These are phyloP conservation scores for Lentinula detonsa DNA, from an alignment of 768 basidiomycete species.

Conservation along the genomic window DNA sequence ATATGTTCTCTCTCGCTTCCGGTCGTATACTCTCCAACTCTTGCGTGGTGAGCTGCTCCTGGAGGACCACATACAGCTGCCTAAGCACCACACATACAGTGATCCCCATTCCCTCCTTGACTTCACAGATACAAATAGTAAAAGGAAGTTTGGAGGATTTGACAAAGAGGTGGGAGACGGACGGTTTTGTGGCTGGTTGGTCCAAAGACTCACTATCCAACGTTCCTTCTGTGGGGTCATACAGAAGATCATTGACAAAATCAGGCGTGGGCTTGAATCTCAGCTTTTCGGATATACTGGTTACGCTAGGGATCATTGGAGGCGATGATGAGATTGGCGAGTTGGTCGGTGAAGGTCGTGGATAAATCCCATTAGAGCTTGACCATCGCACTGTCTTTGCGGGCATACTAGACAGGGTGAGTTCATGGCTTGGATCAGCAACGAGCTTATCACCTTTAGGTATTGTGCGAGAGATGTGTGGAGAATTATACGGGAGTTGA, in stretches of 20 bases:
- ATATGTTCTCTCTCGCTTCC: not conserved
- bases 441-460: not conserved
- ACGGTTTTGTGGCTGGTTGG: not conserved
- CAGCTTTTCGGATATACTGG: not conserved
- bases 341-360: not conserved
- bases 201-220: not conserved
- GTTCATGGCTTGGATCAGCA: not conserved
- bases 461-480: not conserved
- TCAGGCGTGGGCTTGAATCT: not conserved
- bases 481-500: too few relatives aligned
- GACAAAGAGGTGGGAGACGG: not conserved
- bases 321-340: not conserved
- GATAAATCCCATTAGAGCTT: not conserved
- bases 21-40: not conserved
- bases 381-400: not conserved
- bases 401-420: not conserved
- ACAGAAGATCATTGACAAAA: not conserved
- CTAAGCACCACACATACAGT: not conserved
- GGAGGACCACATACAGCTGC: not conserved
- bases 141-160: not conserved
- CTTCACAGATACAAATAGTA: not conserved
- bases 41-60: not conserved
- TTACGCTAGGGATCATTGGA: not conserved
- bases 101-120: not conserved
- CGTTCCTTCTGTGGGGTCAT: not conserved